Base-by-base conservation (phyloP, 1,139 yeast genomes). In the Hansenula lynferdii region DNA sequence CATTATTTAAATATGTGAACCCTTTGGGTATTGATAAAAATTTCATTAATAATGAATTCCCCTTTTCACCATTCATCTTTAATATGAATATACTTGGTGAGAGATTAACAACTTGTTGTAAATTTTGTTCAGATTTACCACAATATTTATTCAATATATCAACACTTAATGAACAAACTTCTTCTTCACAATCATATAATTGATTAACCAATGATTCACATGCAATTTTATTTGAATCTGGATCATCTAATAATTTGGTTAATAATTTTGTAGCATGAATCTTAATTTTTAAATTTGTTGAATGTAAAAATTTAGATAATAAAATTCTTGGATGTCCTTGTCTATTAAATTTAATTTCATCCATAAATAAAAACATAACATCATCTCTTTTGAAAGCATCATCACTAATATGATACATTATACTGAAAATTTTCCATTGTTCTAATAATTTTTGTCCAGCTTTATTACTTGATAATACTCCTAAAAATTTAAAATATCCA, bases 371-470 rank as follows among this genome's bases (percentile, higher is more conserved):
- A 26, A 74, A 61, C 17, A 85, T 63, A 38, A 89, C 66, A 48
- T 76, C 83, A 40, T 78, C 85, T 31, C 87, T 62, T 37, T 69
- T 70, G 15, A 67, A 61, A 16, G 75, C 66, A 22, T 72, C 72
- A 41, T 75, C 78, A 26, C 86, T 71, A 42, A 90, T 75, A 51
- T 86, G 87, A 49, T 83, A 81, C 40, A 89, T 68, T 60, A 85
- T 77, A 42, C 83, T 87, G 60, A 86, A 85, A 49, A 90, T 74
- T 50, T 89, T 84, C 94, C 96, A 85, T 47, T 85, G 79, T 38
- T 79, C 82, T 45, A 92, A 59, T 53, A 90, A 66, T 29, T 69
- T 70, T 17, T 85, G 61, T 0, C 98, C 97, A 34, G 72, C 68
- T 0, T 64, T 57, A 33, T 75, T 70, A 2, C 72, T 64, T 12